Evolutionary conservation across 805 yeast species (phyloP), one percentile per base, ranked within the genome.

Genomic region (Metschnikowia henanensis): DNA sequence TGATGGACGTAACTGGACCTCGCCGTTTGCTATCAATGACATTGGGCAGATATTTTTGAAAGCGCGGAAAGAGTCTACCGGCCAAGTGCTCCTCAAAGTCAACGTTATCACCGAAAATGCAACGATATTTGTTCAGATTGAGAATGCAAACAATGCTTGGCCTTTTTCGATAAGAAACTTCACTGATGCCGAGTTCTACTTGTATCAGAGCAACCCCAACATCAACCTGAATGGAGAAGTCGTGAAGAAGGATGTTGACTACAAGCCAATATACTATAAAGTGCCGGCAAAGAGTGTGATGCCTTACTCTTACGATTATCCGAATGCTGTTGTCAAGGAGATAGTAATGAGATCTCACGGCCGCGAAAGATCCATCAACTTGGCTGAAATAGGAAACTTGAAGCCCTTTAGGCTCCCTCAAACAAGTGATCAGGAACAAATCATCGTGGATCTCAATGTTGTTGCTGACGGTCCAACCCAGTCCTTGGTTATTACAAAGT

Each of bases 291-390:
- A 80, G 57, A 87, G 96, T 65, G 95, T 89, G 2, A 94, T 94
- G 98, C 97, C 98, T 0, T 94, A 94, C 62, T 88, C 99, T 0
- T 94, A 97, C 91, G 99, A 94, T 61, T 94, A 79, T 65, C 99
- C 99, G 1, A 89, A 95, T 40, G 97, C 96, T 0, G 68, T 79
- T 8, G 77, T 84, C 35, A 91, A 90, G 61, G 97, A 91, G 57
- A 65, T 94, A 25, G 75, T 89, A 3, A 63, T 94, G 26, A 72
- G 90, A 46, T 74, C 85, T 9, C 84, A 83, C 37, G 86, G 87
- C 1, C 73, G 83, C 22, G 91, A 86, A 58, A 74, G 97, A 46
- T 79, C 81, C 36, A 76, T 95, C 17, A 95, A 89, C 56, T 65
- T 94, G 40, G 94, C 96, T 0, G 98, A 94, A 61, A 92, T 94